Base-by-base conservation (phyloP, 148 eudicot species). In the Cornus controversa region DNA sequence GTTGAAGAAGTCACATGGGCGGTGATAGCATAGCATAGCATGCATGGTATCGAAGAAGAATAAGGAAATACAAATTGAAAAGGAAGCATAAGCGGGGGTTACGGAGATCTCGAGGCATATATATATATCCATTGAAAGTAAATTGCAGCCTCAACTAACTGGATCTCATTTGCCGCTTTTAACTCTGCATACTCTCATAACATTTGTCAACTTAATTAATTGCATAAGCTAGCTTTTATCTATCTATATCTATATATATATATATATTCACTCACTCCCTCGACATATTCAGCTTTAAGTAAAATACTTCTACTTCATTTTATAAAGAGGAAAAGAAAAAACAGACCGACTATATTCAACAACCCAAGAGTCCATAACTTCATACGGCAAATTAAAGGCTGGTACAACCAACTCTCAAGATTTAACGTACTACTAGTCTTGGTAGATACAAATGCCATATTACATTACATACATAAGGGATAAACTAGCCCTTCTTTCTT, bases 351-450 rank as follows among this genome's bases (percentile, higher is more conserved):
- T 26, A 18, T 27, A 65, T 75, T 60, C 66, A 75, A 75, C 71
- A 26, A 69, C 78, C 71, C 25, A 23, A 68, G 73, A 28, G 53
- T 45, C 8, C 58, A 24, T 42, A 69, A 69, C 64, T 22, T 50
- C 9, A 5, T 4, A 40, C 4, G 45, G 45, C 45, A 40, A 20
- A 40, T 11, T n/a, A n/a, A 15, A 67, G 71, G 26, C 62, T 57
- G 60, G 66, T 42, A 72, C 84, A 82, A 78, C 84, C 67, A 78
- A 71, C 77, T 31, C 70, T 78, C 80, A 71, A 27, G n/a, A 11
- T n/a, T n/a, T n/a, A n/a, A n/a, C n/a, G n/a, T 25, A 25, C 57
- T 53, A 66, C 69, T 72, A 82, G 84, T 72, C 24, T 60, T 25
- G 67, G 69, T 58, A 40, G 75, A 69, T 72, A 69, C 40, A 20